Evolutionary conservation across 2,329 filamentous ascomycete species (phyloP), one percentile per base, ranked within the genome.

Genomic region (Xylaria sp.): DNA sequence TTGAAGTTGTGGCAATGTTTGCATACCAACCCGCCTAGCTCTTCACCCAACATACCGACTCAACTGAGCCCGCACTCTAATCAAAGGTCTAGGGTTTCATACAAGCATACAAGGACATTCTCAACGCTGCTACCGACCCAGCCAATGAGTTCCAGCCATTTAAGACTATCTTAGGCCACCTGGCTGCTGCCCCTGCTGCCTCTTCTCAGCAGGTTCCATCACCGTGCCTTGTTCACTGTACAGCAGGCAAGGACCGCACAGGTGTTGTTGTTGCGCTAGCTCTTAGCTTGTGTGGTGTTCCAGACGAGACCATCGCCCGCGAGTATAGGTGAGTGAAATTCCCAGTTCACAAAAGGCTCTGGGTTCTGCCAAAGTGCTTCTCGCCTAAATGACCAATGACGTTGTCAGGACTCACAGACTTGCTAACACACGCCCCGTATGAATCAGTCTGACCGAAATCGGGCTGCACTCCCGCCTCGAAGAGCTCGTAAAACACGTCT

Each of bases 181-280:
- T 92, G 7, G 74, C 84, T 70, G 66, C 69, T n/a, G 49, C 25
- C 23, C 61, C 64, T 12, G 40, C 8, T 31, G 53, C 17, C 17
- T 54, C 51, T 37, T 19, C 46, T 52, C 46, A 43, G 17, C 28
- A 57, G 12, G 67, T 37, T 51, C 89, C 89, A 9, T 76, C 85
- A 12, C 76, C 69, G n/a, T 70, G 68, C 52, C 71, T 90, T 2
- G 78, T 90, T 37, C 88, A 91, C 72, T 91, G 89, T 73, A 89
- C 87, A 0, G 87, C 86, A 0, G 89, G 89, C 2, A 91, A 91
- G 75, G 89, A 91, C 74, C 80, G 88, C 28, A 91, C 89, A 0
- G 89, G 89, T 0, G 81, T 91, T 4, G 79, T 90, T 47, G 83
- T 84, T 60, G 88, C 85, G 4, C 64, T 91, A 56, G 72, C 90